Base-by-base conservation (phyloP, 371 early-diverging fungal species). In the Rhizopus stolonifer region DNA sequence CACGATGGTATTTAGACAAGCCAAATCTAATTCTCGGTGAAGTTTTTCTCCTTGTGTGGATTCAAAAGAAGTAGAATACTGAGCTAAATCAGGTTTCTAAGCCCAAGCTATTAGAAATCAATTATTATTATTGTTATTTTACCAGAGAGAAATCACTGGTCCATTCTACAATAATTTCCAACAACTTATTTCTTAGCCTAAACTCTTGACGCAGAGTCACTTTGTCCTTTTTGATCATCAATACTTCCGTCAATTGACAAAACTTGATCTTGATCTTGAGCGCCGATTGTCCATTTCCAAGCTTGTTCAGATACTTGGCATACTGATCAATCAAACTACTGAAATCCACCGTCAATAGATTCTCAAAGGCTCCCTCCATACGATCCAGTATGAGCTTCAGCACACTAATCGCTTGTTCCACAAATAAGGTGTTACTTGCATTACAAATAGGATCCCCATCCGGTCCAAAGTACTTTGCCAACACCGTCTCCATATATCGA, bases 201-300 rank as follows among this genome's bases (percentile, higher is more conserved):
- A 96, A 90, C 45, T 94, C 95, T 52, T 93, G 91, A n/a, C 90
- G 77, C 29, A 95, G 61, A 18, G 85, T 85, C 45, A 93, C 80
- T 22, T 89, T 77, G 46, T 92, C 87, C 58, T 88, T 87, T 50
- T 91, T 91, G 38, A 63, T 74, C 81, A 93, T 83, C 53, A 94
- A 65, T 6, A 86, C 84, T 58, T 93, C 93, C 13, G 89, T 79
- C 15, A 93, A 78, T 52, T 91, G 93, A 39, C 93, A 91, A 62
- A 93, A 87, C 51, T 88, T 88, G 52, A 93, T 82, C 47, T 91
- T 90, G 57, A 93, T 89, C 25, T 89, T 82, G 23, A 92, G 60
- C 1, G 88, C 85, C 3, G 76, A 67, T 36, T 82, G 78, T 6
- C 78, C 79, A 50, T 68, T 74, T 1, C 84, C 86, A 1, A 90